Base-by-base conservation (phyloP, 805 yeast genomes). In the Aciculoconidium aculeatum region DNA sequence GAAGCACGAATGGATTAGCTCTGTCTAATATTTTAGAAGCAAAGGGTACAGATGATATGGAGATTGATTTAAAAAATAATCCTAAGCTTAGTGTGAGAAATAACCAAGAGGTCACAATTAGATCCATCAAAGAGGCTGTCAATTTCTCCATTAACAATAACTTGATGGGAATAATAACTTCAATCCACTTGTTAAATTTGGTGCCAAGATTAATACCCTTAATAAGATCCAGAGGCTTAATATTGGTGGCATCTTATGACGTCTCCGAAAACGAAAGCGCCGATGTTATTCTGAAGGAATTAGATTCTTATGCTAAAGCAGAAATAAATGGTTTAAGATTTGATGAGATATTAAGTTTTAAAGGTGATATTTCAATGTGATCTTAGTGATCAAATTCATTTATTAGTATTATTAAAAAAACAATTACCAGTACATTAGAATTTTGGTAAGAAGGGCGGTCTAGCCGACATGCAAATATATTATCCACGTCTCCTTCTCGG, bases 91-190 rank as follows among this genome's bases (percentile, higher is more conserved):
- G 57, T 32, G 55, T 53, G 10, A 57, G 47, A 13, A 58, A 58
- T 28, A 34, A 72, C 52, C 57, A 63, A 62, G 53, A 64, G 36
- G 47, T 53, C 15, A 57, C 66, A 2, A 71, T 80, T 5, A 61
- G 87, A 39, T 79, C 92, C 1, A 67, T 90, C 30, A 83, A 83
- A 44, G 86, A 85, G 41, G 95, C 94, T 2, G 75, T 87, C 1
- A 70, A 70, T 29, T 87, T 85, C 51, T 88, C 96, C 0, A 69
- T 78, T 3, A 67, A 71, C 34, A 92, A 92, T 49, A 92, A 92
- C 48, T 62, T 92, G 30, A 65, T 92, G 40, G 98, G 98, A 11
- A 53, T 92, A 7, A 76, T 86, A 14, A 73, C 85, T 13, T 86
- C 94, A 0, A 70, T 75, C 15, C 78, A 79, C 32, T 49, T 92